phyloP scores from a whole-genome alignment of 140 eudicot species.

The Ambrosia hybrid region DNA sequence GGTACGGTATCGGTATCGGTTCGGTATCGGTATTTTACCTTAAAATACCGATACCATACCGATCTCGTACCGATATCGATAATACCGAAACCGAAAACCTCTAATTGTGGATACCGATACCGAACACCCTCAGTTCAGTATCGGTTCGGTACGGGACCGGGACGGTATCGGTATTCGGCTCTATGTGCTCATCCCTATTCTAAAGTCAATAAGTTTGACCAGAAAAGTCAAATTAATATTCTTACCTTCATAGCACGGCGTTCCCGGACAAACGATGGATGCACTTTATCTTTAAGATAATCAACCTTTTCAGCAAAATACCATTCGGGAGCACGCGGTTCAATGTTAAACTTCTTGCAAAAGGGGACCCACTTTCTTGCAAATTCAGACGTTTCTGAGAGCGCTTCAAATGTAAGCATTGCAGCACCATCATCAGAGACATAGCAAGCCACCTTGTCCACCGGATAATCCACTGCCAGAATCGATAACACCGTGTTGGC shows the following conservation, averaged over 20 bases:
- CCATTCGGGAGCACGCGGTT: constrained; percentile 96
- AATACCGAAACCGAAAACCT: too few species aligned
- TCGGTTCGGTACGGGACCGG: too few species aligned
- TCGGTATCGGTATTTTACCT: too few species aligned
- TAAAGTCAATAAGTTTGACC: background rate
- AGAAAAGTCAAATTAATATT: constrained; percentile 12
- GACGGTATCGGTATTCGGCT: too few species aligned
- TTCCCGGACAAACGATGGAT: constrained; percentile 81
- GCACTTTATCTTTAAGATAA: constrained; percentile 76
- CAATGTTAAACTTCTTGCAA: constrained; percentile 78
- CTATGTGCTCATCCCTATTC: background rate
- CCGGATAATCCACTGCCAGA: constrained; percentile 85
- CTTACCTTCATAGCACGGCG: constrained; percentile 95
- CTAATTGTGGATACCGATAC: too few species aligned
- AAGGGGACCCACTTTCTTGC: constrained; percentile 94
- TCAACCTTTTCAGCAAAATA: constrained; percentile 81
- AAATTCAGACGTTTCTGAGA: constrained; percentile 85
- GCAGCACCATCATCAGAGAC: constrained; percentile 98
- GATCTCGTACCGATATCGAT: too few species aligned
- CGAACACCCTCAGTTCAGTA: too few species aligned
- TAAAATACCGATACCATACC: too few species aligned
- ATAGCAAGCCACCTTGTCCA: constrained; percentile 88
- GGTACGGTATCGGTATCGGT: too few species aligned
- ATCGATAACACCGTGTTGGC: constrained; percentile 89
- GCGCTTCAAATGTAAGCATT: constrained; percentile 92